These are phyloP conservation scores for Trichoderma polysporum DNA, from an alignment of 2,329 filamentous ascomycete species.

Conservation along the genomic window DNA sequence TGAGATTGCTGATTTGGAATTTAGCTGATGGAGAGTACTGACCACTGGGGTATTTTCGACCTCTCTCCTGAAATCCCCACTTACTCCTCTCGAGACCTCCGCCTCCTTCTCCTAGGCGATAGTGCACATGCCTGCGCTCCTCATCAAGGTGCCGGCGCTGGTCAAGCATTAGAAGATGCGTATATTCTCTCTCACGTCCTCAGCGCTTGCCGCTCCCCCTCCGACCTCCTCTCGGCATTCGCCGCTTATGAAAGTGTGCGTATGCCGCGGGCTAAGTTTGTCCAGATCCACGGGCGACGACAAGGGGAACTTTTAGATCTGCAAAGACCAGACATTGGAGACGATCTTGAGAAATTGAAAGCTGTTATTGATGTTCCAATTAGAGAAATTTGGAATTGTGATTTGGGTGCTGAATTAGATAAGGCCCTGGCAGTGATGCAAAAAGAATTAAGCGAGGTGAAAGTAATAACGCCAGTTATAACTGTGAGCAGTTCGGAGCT, in stretches of 20 bases:
- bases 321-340: constrained; percentile 5
- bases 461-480: too few species aligned
- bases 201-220: background rate
- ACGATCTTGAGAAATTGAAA: constrained; percentile 20
- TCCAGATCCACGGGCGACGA: constrained; percentile 21
- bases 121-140: constrained; percentile 51
- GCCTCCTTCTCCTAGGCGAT: constrained; percentile 45
- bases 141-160: constrained; percentile 44
- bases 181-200: constrained; percentile 27
- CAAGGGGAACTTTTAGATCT: constrained; percentile 22
- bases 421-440: constrained; percentile 1
- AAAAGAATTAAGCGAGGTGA: background rate
- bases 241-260: constrained; percentile 22
- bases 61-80: constrained; percentile 19
- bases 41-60: constrained; percentile 24
- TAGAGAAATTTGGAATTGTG: constrained; percentile 14
- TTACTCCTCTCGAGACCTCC: constrained; percentile 26
- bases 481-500: background rate
- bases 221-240: constrained; percentile 19
- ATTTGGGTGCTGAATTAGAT: background rate
- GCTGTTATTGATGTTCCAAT: constrained; percentile 6
- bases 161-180: constrained; percentile 42
- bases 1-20: background rate
- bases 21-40: constrained; percentile 19
- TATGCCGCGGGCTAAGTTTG: constrained; percentile 21